phyloP scores from a whole-genome alignment of 202 grass and related monocot species.

The Panicum hallii region DNA sequence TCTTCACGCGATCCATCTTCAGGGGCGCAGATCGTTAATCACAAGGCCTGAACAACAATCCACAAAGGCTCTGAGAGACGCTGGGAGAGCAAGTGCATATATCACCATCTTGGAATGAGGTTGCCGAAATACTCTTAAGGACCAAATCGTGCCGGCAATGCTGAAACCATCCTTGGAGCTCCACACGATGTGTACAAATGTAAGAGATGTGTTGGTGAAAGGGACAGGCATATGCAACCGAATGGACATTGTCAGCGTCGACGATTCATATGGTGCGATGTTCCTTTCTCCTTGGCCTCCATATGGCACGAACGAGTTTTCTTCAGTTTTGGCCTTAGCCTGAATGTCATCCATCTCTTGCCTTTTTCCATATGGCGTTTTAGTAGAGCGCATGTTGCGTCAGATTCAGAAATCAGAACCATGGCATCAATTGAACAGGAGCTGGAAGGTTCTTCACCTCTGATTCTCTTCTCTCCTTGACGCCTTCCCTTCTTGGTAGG shows the following conservation, averaged over 20 bases:
- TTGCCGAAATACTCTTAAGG: conserved; percentile 20
- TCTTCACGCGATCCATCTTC: conserved; percentile 53
- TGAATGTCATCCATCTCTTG: neutral
- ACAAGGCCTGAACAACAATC: conserved; percentile 9
- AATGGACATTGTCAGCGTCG: neutral
- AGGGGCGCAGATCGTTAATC: neutral
- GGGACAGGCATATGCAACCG: conserved; percentile 17
- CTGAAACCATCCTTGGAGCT: conserved; percentile 46
- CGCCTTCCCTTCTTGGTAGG: neutral
- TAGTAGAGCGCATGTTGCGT: neutral
- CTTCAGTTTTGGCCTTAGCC: conserved; percentile 30
- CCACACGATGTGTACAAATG: conserved; percentile 46
- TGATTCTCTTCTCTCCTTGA: neutral
- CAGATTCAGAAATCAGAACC: conserved; percentile 9
- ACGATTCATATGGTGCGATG: neutral
- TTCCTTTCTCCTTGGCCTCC: conserved; percentile 53
- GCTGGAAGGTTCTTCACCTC: neutral
- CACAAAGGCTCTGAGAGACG: neutral
- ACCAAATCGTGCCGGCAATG: conserved; percentile 50
- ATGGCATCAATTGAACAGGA: neutral
- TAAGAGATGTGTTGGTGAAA: conserved; percentile 41
- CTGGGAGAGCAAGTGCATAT: conserved; percentile 33
- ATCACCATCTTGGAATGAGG: neutral
- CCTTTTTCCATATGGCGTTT: neutral
- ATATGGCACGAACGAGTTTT: conserved; percentile 40